Evolutionary conservation across 108 stramenopile genomes (phyloP).

Genomic region (Cyclostephanos invisitatus): DNA sequence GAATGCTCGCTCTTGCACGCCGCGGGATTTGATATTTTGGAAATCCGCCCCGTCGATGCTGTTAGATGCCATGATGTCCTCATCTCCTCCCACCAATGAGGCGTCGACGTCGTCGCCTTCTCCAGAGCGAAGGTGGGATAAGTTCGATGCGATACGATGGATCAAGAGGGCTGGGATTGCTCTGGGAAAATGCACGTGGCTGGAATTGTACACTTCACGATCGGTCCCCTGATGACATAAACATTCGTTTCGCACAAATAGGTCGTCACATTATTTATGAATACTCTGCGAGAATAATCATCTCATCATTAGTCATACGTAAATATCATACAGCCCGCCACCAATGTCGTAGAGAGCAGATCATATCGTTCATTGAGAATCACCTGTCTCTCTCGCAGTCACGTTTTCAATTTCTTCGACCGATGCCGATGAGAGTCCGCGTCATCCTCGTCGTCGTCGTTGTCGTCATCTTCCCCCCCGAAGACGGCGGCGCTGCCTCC

Average conservation of each 20-base stretch:
- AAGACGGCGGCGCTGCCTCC: slow-evolving; percentile 52
- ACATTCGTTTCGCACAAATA: too few species aligned
- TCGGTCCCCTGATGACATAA: slow-evolving; percentile 5
- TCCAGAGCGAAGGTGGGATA: slow-evolving; percentile 3
- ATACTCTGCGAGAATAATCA: too few species aligned
- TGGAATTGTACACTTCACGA: slow-evolving; percentile 20
- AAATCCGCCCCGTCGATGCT: slow-evolving; percentile 40
- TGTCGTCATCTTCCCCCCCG: slow-evolving; percentile 38
- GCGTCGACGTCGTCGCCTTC: neutral
- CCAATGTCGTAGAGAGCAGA: too few species aligned
- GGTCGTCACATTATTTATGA: too few species aligned
- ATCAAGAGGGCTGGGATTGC: slow-evolving; percentile 27
- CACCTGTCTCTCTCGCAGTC: slow-evolving; percentile 4
- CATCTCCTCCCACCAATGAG: neutral
- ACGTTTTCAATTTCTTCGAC: slow-evolving; percentile 42
- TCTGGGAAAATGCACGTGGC: slow-evolving; percentile 15
- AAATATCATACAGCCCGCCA: too few species aligned
- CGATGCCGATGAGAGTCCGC: slow-evolving; percentile 18
- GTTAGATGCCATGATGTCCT: slow-evolving; percentile 20
- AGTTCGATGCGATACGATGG: slow-evolving; percentile 33
- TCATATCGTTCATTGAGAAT: too few species aligned
- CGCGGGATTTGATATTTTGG: slow-evolving; percentile 78
- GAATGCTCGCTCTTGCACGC: slow-evolving; percentile 61
- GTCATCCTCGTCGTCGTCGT: slow-evolving; percentile 25
- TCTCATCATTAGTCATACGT: too few species aligned